Percentiles rank a stretch among this genome's conserved stretches.
These are phyloP conservation scores for Diaporthe sp. DNA, from an alignment of 2,329 filamentous ascomycete genomes.

Conservation along the genomic window DNA sequence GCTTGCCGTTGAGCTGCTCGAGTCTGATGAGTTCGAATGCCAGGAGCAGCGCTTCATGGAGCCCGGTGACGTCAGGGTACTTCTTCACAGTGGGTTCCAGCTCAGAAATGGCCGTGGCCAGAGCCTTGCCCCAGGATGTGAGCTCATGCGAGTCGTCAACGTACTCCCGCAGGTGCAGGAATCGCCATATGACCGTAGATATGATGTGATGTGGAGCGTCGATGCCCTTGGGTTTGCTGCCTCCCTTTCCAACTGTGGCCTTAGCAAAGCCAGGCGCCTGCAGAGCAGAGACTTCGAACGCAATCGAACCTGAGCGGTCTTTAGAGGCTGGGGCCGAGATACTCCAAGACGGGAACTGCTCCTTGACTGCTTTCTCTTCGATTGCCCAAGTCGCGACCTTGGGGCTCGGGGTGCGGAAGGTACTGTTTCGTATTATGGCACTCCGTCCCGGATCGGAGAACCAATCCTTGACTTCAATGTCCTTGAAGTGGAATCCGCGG, in stretches of 20 bases:
- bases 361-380: slow-evolving; percentile 67
- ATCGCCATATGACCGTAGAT: slow-evolving; percentile 85
- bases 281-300: slow-evolving; percentile 76
- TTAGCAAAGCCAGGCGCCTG: slow-evolving; percentile 77
- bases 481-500: slow-evolving; percentile 84
- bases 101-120: slow-evolving; percentile 76
- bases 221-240: slow-evolving; percentile 69
- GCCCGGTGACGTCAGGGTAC: slow-evolving; percentile 57
- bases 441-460: slow-evolving; percentile 76
- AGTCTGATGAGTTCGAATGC: slow-evolving; percentile 88
- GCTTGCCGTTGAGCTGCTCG: slow-evolving; percentile 80
- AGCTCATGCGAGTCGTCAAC: slow-evolving; percentile 82
- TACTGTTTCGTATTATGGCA: slow-evolving; percentile 71
- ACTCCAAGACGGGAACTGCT: slow-evolving; percentile 54
- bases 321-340: slow-evolving; percentile 41
- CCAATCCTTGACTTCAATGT: slow-evolving; percentile 85
- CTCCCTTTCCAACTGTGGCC: slow-evolving; percentile 70
- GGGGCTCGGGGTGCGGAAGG: slow-evolving; percentile 59
- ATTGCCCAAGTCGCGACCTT: slow-evolving; percentile 78
- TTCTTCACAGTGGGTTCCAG: slow-evolving; percentile 67
- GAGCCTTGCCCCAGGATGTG: slow-evolving; percentile 85
- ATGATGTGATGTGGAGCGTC: slow-evolving; percentile 75
- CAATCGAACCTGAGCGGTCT: slow-evolving; percentile 59
- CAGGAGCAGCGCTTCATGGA: slow-evolving; percentile 84
- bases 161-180: slow-evolving; percentile 90